These are phyloP conservation scores for Suillus ampliporus DNA, from an alignment of 768 basidiomycete species.

Conservation along the genomic window DNA sequence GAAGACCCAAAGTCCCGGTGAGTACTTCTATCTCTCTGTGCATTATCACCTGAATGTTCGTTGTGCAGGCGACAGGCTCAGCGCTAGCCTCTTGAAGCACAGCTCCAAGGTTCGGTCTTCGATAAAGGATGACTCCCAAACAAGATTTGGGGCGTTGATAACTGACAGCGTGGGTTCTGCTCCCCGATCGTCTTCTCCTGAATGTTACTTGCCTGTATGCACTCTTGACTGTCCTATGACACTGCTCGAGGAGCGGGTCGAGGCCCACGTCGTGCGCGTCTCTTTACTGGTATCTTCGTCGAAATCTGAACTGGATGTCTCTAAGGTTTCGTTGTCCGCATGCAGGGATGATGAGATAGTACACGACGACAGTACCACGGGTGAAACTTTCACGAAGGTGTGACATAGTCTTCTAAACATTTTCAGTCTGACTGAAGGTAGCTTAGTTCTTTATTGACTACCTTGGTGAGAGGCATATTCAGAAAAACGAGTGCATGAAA, in stretches of 20 bases:
- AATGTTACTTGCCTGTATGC: conserved; percentile 21
- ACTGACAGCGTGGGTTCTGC: not conserved
- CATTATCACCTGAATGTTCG: not conserved
- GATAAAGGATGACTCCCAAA: not conserved
- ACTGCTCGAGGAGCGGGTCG: conserved; percentile 5
- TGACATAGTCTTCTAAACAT: not conserved
- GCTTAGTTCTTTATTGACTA: not conserved
- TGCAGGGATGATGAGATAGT: conserved; percentile 32
- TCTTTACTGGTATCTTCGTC: not conserved
- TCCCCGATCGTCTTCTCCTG: conserved; percentile 13
- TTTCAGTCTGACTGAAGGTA: not conserved
- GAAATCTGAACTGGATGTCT: conserved; percentile 2
- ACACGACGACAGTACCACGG: conserved; percentile 21
- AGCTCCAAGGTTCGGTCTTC: not conserved
- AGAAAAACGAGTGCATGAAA: not conserved
- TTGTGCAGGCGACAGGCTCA: not conserved
- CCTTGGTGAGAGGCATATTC: not conserved
- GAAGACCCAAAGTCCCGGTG: not conserved
- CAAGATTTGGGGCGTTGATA: too few relatives aligned
- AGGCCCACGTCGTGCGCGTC: conserved; percentile 28
- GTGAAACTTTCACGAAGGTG: conserved; percentile 29
- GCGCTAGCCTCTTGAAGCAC: not conserved
- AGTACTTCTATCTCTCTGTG: not conserved
- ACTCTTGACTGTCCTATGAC: conserved; percentile 23
- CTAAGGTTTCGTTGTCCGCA: conserved; percentile 33